phyloP scores from a whole-genome alignment of 1,284 basidiomycete species.

The Abortiporus biennis region DNA sequence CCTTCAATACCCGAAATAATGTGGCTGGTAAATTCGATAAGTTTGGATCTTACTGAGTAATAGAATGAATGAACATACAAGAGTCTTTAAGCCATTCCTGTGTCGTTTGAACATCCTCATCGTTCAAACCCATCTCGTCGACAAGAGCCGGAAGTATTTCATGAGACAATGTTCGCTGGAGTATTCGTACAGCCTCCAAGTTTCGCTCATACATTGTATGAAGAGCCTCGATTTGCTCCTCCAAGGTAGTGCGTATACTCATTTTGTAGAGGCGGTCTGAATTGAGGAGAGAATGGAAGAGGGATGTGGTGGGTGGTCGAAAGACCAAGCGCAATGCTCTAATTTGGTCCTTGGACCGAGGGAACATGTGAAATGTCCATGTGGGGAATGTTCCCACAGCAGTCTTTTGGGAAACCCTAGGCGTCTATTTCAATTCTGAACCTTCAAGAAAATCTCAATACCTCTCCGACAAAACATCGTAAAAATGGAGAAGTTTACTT shows the following conservation, averaged over 20 bases:
- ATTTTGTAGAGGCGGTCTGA: too few species aligned
- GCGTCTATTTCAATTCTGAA: too few species aligned
- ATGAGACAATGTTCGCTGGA: slow-evolving; percentile 45
- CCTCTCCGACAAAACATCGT: too few species aligned
- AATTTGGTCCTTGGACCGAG: too few species aligned
- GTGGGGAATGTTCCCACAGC: too few species aligned
- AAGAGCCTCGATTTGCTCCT: slow-evolving; percentile 16
- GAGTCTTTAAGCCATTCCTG: slow-evolving; percentile 58
- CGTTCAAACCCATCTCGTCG: slow-evolving; percentile 47
- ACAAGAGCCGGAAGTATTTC: slow-evolving; percentile 54
- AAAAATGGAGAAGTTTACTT: slow-evolving; percentile 5
- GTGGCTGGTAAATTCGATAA: slow-evolving; percentile 39
- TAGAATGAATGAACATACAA: slow-evolving; percentile 15
- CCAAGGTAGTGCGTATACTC: slow-evolving; percentile 16
- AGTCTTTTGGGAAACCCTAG: too few species aligned
- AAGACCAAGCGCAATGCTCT: too few species aligned
- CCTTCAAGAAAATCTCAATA: too few species aligned
- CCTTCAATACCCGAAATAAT: slow-evolving; percentile 61
- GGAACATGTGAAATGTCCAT: too few species aligned
- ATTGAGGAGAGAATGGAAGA: too few species aligned
- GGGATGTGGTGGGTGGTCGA: too few species aligned
- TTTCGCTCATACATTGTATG: slow-evolving; percentile 36
- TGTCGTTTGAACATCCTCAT: slow-evolving; percentile 41
- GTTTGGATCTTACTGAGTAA: too few species aligned
- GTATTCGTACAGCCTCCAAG: slow-evolving; percentile 32